These are phyloP conservation scores for Furcasterigmium sp. DNA, from an alignment of 2,329 filamentous ascomycete genomes.

Conservation along the genomic window DNA sequence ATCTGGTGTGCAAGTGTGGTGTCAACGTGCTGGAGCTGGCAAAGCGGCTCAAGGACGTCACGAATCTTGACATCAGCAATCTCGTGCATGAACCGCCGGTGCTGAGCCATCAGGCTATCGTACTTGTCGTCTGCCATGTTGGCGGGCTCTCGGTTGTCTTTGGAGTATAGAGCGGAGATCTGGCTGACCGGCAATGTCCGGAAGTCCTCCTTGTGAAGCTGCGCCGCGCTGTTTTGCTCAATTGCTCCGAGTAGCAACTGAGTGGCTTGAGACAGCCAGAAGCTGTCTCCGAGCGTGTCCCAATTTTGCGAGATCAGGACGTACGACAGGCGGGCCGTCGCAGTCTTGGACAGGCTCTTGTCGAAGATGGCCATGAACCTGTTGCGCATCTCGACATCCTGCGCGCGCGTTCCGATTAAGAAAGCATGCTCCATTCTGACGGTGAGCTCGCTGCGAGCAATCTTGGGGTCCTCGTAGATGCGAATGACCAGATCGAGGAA, in stretches of 20 bases:
- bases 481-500: slow-evolving; percentile 95
- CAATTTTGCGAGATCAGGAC: slow-evolving; percentile 91
- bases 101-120: slow-evolving; percentile 70
- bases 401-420: slow-evolving; percentile 86
- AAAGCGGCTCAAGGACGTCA: slow-evolving; percentile 84
- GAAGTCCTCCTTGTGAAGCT: slow-evolving; percentile 81
- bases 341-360: slow-evolving; percentile 86
- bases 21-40: slow-evolving; percentile 89
- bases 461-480: slow-evolving; percentile 97
- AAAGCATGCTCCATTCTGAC: slow-evolving; percentile 98
- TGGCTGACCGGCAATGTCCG: slow-evolving; percentile 68
- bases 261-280: slow-evolving; percentile 93
- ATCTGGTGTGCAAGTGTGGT: slow-evolving; percentile 76
- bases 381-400: slow-evolving; percentile 94
- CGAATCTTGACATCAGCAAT: slow-evolving; percentile 80
- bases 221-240: slow-evolving; percentile 74
- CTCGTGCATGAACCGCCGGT: slow-evolving; percentile 79
- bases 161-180: slow-evolving; percentile 67
- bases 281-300: slow-evolving; percentile 91
- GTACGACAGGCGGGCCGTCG: slow-evolving; percentile 82
- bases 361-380: slow-evolving; percentile 97
- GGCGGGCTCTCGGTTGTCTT: slow-evolving; percentile 59
- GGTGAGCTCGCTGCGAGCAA: slow-evolving; percentile 89
- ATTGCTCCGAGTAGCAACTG: slow-evolving; percentile 88
- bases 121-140: slow-evolving; percentile 78